Evolutionary conservation across 176 grass and related monocot species (phyloP), one percentile per base, ranked within the genome.

Genomic region (Miscanthus lutarioriparius): DNA sequence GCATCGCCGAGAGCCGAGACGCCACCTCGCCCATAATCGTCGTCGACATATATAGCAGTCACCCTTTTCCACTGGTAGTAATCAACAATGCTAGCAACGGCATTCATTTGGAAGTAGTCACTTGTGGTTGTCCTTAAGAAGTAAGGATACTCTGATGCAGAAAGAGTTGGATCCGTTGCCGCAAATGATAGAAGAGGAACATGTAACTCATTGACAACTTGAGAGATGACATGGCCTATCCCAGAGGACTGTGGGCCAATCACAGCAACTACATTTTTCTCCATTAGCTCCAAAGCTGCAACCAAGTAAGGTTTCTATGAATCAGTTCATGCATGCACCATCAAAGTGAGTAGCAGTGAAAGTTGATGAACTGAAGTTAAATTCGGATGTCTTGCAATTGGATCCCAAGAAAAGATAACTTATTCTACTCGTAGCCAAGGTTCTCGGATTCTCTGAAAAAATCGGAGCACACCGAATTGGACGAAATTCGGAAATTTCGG

Each of bases 101-200:
- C 94, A 48, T 85, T 80, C 94, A 96, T 96, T 80, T 96, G 91
- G 82, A 93, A 93, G 10, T 89, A 88, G 83, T 96, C 94, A 68
- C 86, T 93, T 54, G 59, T 76, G 51, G 91, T 83, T 59, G 67
- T 88, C 71, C 94, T 90, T 74, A 96, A 25, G 75, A 96, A 96
- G 81, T 93, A 96, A 78, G 94, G 86, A 80, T 87, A 96, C 77
- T 96, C 94, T 6, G 80, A 86, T 80, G 94, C 83, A 61, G 94
- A 89, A 40, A 96, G 91, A 51, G 89, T 87, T 72, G 94, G 94
- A 71, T 96, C 94, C 1, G 94, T 96, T 9, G 91, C 94, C n/a
- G 84, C 86, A 30, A 96, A 96, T 70, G 94, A 96, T 68, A 96
- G 71, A 37, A 96, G 81, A 38, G 94, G 94, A 58, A 96, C 86